phyloP scores from a whole-genome alignment of 2,329 filamentous ascomycete genomes.

The Penicillium decumbens region DNA sequence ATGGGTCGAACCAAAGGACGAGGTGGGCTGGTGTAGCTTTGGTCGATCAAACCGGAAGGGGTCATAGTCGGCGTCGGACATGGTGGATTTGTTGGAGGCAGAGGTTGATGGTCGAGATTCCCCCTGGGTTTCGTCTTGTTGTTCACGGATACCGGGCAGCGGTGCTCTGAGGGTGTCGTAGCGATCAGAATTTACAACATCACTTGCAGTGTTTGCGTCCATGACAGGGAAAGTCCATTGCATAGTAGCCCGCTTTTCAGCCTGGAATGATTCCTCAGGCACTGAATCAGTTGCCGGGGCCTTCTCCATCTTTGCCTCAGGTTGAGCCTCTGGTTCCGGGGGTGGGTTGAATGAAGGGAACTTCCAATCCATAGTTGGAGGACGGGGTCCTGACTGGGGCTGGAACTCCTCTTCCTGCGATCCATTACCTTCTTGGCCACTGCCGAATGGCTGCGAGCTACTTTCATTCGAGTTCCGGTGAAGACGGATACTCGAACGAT shows the following conservation, averaged over 20 bases:
- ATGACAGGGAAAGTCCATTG: conserved; percentile 54
- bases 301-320: conserved; percentile 1
- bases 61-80: conserved; percentile 40
- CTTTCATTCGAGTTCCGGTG: conserved; percentile 36
- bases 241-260: conserved; percentile 42
- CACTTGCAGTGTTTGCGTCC: conserved; percentile 8
- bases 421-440: conserved; percentile 25
- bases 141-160: conserved; percentile 14
- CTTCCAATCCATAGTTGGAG: conserved; percentile 47
- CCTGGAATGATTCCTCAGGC: conserved; percentile 20
- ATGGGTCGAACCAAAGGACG: conserved; percentile 40
- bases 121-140: conserved; percentile 23
- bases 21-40: conserved; percentile 26
- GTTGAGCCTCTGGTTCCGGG: conserved; percentile 13
- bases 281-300: conserved; percentile 4
- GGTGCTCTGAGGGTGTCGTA: conserved; percentile 34
- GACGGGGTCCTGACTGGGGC: conserved; percentile 37
- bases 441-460: conserved; percentile 31
- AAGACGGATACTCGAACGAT: conserved; percentile 48
- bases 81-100: conserved; percentile 30
- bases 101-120: conserved; percentile 40
- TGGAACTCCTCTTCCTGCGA: conserved; percentile 30
- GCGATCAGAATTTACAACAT: conserved; percentile 17
- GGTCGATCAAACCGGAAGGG: conserved; percentile 42
- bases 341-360: conserved; percentile 37